Evolutionary conservation across 1,284 basidiomycete genomes (phyloP).

Genomic region (Rhizoctonia solani): DNA sequence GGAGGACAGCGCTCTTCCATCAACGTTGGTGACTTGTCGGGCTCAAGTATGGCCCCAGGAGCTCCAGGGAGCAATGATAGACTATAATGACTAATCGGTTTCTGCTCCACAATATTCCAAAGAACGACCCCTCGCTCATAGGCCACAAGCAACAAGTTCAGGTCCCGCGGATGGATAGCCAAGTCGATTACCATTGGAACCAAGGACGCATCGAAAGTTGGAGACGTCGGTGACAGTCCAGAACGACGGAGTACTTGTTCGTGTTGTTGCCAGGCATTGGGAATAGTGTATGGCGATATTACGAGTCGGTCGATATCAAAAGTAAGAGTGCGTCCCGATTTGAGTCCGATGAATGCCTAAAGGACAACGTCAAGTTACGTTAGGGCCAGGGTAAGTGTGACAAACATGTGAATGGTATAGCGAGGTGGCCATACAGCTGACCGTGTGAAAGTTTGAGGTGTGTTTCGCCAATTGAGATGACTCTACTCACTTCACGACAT

Average conservation of each 20-base stretch:
- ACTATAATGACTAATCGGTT: conserved; percentile 3
- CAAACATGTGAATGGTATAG: conserved; percentile 78
- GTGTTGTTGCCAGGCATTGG: conserved; percentile 76
- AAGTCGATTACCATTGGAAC: conserved; percentile 55
- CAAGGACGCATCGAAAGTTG: conserved; percentile 46
- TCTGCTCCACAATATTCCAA: conserved; percentile 64
- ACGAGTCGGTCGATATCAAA: conserved; percentile 70
- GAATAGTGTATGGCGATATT: conserved; percentile 66
- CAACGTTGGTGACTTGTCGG: conserved; percentile 41
- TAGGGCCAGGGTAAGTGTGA: conserved; percentile 36
- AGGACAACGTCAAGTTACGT: conserved; percentile 39
- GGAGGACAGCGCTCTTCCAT: conserved; percentile 56
- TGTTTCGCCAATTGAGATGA: neutral
- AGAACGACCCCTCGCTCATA: conserved; percentile 81
- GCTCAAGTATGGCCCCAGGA: conserved; percentile 74
- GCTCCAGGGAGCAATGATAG: conserved; percentile 54
- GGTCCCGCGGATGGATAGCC: conserved; percentile 75
- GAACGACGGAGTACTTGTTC: conserved; percentile 63
- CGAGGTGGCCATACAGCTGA: conserved; percentile 64
- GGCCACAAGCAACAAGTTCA: conserved; percentile 79
- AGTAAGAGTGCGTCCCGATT: conserved; percentile 63
- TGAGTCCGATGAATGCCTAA: conserved; percentile 63
- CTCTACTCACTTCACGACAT: conserved; percentile 51
- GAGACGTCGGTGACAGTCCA: conserved; percentile 50
- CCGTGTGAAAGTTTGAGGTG: conserved; percentile 31